Conservation (phyloP, 106 monocot genomes). For the Apostasia shenzhenica region DNA sequence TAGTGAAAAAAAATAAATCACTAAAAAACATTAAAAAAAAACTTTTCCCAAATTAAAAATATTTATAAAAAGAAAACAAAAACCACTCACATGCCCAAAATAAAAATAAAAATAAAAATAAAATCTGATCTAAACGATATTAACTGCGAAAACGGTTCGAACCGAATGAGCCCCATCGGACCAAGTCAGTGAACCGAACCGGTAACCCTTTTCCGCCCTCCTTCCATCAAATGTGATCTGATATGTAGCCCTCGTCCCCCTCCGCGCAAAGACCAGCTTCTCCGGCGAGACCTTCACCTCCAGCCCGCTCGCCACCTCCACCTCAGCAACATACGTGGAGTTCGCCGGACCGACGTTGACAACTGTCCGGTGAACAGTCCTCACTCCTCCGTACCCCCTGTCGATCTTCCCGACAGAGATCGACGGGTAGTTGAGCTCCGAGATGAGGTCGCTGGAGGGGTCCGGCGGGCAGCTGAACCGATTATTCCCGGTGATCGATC, state of each 20-base stretch:
- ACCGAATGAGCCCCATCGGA: conserved; percentile 69
- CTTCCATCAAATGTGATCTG: conserved; percentile 49
- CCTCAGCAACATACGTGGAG: conserved; percentile 39
- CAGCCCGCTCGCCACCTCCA: conserved; percentile 49
- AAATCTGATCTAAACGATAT: conserved; percentile 26
- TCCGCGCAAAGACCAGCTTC: conserved; percentile 43
- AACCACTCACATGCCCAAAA: too few species aligned
- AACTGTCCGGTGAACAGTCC: conserved; percentile 42
- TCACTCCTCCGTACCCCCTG: not conserved
- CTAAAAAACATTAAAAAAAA: too few species aligned
- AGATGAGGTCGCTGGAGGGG: conserved; percentile 49
- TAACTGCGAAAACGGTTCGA: conserved; percentile 56
- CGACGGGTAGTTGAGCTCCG: conserved; percentile 82
- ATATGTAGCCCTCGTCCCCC: conserved; percentile 41
- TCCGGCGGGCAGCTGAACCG: conserved; percentile 56
- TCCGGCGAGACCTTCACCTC: conserved; percentile 49
- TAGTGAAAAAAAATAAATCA: too few species aligned
- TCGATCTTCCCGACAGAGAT: conserved; percentile 56
- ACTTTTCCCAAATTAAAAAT: too few species aligned
- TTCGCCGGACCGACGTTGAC: conserved; percentile 73
- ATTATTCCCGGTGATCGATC: conserved; percentile 38
- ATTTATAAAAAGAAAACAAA: too few species aligned
- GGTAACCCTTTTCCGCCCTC: conserved; percentile 52
- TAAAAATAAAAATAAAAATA: too few species aligned
- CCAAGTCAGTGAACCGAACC: conserved; percentile 63